phyloP scores from a whole-genome alignment of 495 filamentous ascomycete species.

The Chaetomium cochliodes region DNA sequence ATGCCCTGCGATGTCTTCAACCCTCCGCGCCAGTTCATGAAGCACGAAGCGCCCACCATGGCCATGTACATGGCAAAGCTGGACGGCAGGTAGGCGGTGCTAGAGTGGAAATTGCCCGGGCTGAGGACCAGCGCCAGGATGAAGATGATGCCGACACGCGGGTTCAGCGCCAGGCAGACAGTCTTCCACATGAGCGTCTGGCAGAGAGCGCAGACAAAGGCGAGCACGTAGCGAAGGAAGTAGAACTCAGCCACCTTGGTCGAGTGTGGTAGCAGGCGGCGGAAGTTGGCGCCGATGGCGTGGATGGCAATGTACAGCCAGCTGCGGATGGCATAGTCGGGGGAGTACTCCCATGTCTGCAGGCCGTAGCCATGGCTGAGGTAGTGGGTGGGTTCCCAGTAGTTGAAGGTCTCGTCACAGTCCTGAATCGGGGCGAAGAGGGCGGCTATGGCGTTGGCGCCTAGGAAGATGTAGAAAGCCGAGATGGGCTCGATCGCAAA shows the following conservation, averaged over 20 bases:
- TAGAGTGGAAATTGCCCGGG: slow-evolving; percentile 91
- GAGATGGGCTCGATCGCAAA: slow-evolving; percentile 69
- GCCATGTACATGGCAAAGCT: slow-evolving; percentile 96
- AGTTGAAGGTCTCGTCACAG: slow-evolving; percentile 99
- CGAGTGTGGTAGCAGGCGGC: slow-evolving; percentile 59
- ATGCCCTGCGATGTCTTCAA: slow-evolving; percentile 77
- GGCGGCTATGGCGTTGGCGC: slow-evolving; percentile 73
- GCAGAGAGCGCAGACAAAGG: slow-evolving; percentile 70
- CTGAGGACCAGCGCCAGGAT: slow-evolving; percentile 70
- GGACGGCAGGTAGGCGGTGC: slow-evolving; percentile 82
- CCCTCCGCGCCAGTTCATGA: slow-evolving; percentile 79
- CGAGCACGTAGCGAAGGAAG: slow-evolving; percentile 71
- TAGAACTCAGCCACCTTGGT: slow-evolving; percentile 77
- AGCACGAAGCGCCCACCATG: slow-evolving; percentile 81
- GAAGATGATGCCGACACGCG: slow-evolving; percentile 80
- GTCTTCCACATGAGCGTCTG: slow-evolving; percentile 77
- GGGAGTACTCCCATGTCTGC: slow-evolving; percentile 99
- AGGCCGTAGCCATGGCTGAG: slow-evolving; percentile 88
- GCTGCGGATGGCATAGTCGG: slow-evolving; percentile 90
- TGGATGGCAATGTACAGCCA: slow-evolving; percentile 93
- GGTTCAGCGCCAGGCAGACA: slow-evolving; percentile 70
- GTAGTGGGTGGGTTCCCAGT: slow-evolving; percentile 98
- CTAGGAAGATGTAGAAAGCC: slow-evolving; percentile 74
- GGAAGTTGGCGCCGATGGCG: slow-evolving; percentile 64
- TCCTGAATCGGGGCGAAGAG: slow-evolving; percentile 89